Base-by-base conservation (phyloP, 2,329 filamentous ascomycete species). In the Fusarium citri region DNA sequence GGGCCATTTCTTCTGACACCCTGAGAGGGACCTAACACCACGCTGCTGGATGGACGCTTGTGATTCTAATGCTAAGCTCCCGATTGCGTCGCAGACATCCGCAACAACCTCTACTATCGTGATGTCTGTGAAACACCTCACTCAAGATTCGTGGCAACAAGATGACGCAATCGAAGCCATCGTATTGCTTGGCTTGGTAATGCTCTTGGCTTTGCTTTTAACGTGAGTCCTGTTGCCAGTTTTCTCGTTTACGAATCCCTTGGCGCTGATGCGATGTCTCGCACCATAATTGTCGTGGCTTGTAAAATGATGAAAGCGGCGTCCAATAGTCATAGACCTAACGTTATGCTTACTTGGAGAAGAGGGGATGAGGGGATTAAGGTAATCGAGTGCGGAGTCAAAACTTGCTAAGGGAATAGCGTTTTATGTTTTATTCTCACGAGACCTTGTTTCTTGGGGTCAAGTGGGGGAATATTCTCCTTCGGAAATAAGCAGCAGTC, bases 301-400 rank as follows among this genome's bases (percentile, higher is more conserved):
- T 30, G n/a, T 4, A 3, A 12, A 25, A 61, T 62, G 59, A 62
- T 60, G 59, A 45, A 62, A 62, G 59, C 18, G 55, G 55, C 59
- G 56, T 4, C 25, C 8, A 22, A 28, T 12, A 26, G 6, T n/a
- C 18, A 15, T 5, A 2, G 6, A 7, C 18, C 18, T 18, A 18
- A 37, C 9, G 3, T 37, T 37, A 37, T 37, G 6, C 18, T 37
- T n/a, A 37, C 34, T 37, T 23, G 25, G 18, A 28, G 25, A 28
- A 34, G 34, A 25, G 23, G 16, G 15, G 34, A 26, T 41, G 49
- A 53, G 49, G 49, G 49, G 49, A 28, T 26, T 9, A 14, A 16
- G 22, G 22, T 2, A 20, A 51, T 20, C 25, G 23, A 7, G 49
- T 53, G 49, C 49, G 34, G 49, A 53, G 49, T 53, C n/a, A 22